Conservation (phyloP, 768 basidiomycete genomes). For the Russula dissimulans region DNA sequence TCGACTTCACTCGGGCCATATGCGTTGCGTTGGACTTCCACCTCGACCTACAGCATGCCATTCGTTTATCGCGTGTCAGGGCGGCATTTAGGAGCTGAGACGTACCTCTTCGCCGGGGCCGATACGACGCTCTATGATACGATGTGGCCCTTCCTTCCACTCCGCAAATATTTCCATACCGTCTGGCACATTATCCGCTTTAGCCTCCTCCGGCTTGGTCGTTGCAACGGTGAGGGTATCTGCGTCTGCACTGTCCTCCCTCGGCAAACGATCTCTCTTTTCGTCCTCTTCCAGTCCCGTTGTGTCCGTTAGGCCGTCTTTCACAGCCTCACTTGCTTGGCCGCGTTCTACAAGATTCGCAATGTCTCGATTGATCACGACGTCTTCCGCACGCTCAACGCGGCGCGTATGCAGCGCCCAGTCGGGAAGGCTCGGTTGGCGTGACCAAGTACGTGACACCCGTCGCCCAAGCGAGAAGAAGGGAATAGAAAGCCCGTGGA, state of each 20-base stretch:
- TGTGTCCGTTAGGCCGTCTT: not conserved
- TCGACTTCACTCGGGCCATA: slow-evolving; percentile 25
- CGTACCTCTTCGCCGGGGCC: slow-evolving; percentile 63
- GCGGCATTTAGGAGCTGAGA: not conserved
- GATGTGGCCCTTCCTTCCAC: slow-evolving; percentile 66
- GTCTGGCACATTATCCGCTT: slow-evolving; percentile 37
- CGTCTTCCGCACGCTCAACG: slow-evolving; percentile 61
- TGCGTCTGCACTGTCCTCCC: slow-evolving; percentile 5
- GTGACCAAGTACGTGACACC: slow-evolving; percentile 90
- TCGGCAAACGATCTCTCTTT: slow-evolving; percentile 19
- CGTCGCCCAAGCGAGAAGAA: slow-evolving; percentile 87
- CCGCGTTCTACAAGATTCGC: slow-evolving; percentile 43
- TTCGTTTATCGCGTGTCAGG: not conserved
- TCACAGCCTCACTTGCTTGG: slow-evolving; percentile 24
- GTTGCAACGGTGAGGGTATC: slow-evolving; percentile 15
- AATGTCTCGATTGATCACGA: slow-evolving; percentile 78
- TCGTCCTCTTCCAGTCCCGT: slow-evolving; percentile 16
- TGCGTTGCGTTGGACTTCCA: slow-evolving; percentile 29
- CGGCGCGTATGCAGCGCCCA: slow-evolving; percentile 75
- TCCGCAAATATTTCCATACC: slow-evolving; percentile 38
- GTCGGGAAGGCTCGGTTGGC: slow-evolving; percentile 58
- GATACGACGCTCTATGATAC: slow-evolving; percentile 50
- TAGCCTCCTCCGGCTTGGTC: slow-evolving; percentile 18
- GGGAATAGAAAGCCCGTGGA: slow-evolving; percentile 88
- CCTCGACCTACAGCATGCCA: slow-evolving; percentile 25